Conservation (phyloP, 768 basidiomycete species). For the Lactarius hatsudake region DNA sequence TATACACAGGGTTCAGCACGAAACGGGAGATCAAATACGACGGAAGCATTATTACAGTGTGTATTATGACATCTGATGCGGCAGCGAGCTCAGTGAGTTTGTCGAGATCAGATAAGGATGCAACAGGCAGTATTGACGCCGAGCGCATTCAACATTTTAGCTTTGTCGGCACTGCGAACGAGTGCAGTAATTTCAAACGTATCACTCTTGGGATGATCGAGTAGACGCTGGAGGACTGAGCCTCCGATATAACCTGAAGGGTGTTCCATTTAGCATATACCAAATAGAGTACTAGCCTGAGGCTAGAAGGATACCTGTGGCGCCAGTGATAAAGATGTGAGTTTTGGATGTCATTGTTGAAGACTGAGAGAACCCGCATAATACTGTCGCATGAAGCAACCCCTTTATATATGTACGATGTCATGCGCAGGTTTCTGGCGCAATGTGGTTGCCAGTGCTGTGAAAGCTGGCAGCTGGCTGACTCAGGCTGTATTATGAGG, state of each 20-base stretch:
- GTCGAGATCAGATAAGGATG: conserved; percentile 44
- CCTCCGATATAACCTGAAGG: conserved; percentile 50
- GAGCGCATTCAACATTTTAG: conserved; percentile 38
- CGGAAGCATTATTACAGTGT: conserved; percentile 32
- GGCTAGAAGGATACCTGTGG: conserved; percentile 23
- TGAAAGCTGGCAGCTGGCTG: neutral
- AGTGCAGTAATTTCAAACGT: conserved; percentile 44
- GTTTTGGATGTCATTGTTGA: conserved; percentile 15
- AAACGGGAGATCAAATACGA: neutral
- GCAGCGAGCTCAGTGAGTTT: conserved; percentile 45
- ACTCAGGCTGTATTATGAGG: neutral
- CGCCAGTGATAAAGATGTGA: conserved; percentile 22
- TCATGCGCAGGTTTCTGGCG: neutral
- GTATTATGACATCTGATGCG: conserved; percentile 44
- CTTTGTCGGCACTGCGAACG: conserved; percentile 46
- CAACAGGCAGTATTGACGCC: conserved; percentile 35
- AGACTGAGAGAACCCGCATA: neutral
- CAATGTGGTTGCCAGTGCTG: neutral
- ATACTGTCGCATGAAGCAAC: neutral
- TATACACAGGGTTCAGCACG: conserved; percentile 26
- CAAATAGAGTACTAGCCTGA: neutral
- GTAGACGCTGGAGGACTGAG: conserved; percentile 43
- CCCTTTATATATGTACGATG: neutral
- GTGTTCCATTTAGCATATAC: neutral
- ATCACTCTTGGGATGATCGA: conserved; percentile 37